These are phyloP conservation scores for Gossypium thurberi DNA, from an alignment of 345 rosid species.

Conservation along the genomic window DNA sequence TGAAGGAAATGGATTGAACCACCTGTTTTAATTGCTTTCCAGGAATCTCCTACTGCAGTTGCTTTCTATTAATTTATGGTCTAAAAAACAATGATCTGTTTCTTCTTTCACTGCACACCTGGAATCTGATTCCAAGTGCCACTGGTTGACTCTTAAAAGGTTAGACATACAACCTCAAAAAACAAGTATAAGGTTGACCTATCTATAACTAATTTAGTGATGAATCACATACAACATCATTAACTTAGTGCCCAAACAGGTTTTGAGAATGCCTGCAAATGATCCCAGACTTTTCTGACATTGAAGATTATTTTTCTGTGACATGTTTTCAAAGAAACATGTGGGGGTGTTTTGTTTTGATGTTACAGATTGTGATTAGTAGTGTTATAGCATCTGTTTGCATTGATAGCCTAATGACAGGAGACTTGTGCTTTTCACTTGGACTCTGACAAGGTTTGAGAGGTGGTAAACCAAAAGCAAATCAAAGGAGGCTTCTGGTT, in stretches of 20 bases:
- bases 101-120: too few relatives aligned
- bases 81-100: not conserved
- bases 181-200: not conserved
- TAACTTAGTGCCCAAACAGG: not conserved
- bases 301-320: not conserved
- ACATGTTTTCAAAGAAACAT: constrained; percentile 1
- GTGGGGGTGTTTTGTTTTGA: not conserved
- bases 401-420: not conserved
- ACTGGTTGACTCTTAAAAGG: not conserved
- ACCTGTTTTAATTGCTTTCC: too few relatives aligned
- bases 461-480: too few relatives aligned
- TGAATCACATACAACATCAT: not conserved
- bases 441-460: too few relatives aligned
- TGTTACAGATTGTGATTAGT: not conserved
- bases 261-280: not conserved
- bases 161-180: too few relatives aligned
- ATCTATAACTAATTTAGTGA: not conserved
- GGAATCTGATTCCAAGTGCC: constrained; percentile 1
- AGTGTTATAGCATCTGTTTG: not conserved
- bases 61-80: too few relatives aligned
- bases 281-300: not conserved
- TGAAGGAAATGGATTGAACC: too few relatives aligned
- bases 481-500: not conserved
- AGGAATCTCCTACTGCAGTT: too few relatives aligned
- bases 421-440: not conserved